Evolutionary conservation across 2,329 filamentous ascomycete genomes (phyloP), one percentile per base, ranked within the genome.

Genomic region (Fusarium concolor): DNA sequence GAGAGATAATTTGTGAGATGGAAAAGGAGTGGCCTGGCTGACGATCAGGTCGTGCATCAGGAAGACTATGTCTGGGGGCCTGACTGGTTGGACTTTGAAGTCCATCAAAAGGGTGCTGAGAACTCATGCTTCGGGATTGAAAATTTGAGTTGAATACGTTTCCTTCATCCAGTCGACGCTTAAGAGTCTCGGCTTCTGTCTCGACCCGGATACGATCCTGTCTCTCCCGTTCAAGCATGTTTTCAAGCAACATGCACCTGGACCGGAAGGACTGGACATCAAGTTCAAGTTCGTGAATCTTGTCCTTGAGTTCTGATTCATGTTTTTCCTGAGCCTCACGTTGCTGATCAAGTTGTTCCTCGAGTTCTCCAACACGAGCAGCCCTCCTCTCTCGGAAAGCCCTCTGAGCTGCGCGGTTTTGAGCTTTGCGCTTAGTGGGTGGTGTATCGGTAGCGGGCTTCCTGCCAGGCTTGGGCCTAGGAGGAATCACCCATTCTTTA

Each of bases 361-460:
- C 89, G 31, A 92, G 80, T 76, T 91, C 94, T 38, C 91, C 90
- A 9, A 97, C 92, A 38, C 93, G 91, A 24, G 93, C 92, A 3
- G 93, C 93, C 67, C 95, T 88, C 59, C 95, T 86, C 80, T 97
- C 94, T 33, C 95, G 87, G 79, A 98, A 98, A 2, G 92, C 93
- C 60, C 95, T 86, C 81, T 98, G 95, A 5, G 95, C 95, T 45
- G 93, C 92, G 62, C 96, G 88, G 79, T 98, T 98, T 81, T 98
- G 96, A 2, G 93, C 92, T 83, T 97, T 96, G 70, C 96, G 89
- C 82, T 97, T 97, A 42, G 94, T 97, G 3, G 92, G 92, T 15
- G 94, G 94, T 52, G 94, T 96, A 76, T 97, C 94, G 35, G 93
- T 96, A 45, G 93, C 93, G 5, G 95, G 94, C 84, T 98, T 98